Evolutionary conservation across 2,329 filamentous ascomycete genomes (phyloP).

Genomic region (Stagonosporopsis vannaccii): DNA sequence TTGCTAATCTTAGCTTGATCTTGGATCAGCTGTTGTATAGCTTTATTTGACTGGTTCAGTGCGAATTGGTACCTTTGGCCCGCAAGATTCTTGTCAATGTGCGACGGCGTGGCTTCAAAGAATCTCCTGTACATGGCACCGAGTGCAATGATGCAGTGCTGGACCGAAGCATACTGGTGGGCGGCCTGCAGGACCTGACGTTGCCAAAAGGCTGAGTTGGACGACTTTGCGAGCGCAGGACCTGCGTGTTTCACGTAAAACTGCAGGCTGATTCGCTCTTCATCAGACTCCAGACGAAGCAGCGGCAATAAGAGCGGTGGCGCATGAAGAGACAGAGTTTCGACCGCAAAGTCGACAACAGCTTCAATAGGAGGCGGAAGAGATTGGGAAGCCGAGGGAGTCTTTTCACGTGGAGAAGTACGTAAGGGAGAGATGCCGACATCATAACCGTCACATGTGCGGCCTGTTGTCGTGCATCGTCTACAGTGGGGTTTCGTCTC

Average conservation of each 20-base stretch:
- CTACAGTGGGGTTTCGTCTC: slow-evolving; percentile 42
- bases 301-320: slow-evolving; percentile 23
- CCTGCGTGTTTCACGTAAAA: slow-evolving; percentile 40
- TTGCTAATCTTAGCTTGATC: slow-evolving; percentile 8
- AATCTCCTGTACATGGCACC: slow-evolving; percentile 46
- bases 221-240: slow-evolving; percentile 36
- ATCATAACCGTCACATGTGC: slow-evolving; percentile 44
- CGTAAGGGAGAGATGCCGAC: background rate
- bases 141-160: slow-evolving; percentile 41
- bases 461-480: slow-evolving; percentile 42
- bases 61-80: slow-evolving; percentile 40
- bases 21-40: slow-evolving; percentile 34
- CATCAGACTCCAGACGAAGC: slow-evolving; percentile 27
- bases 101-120: slow-evolving; percentile 28
- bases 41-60: slow-evolving; percentile 41
- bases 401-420: background rate
- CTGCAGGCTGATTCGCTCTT: slow-evolving; percentile 40
- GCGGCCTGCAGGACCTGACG: slow-evolving; percentile 42
- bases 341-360: background rate
- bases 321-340: background rate
- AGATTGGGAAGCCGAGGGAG: background rate
- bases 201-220: slow-evolving; percentile 43
- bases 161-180: slow-evolving; percentile 39
- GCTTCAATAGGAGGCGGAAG: background rate
- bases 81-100: slow-evolving; percentile 30